Evolutionary conservation across 2,329 filamentous ascomycete genomes (phyloP).

Genomic region (Ascochyta fabae): DNA sequence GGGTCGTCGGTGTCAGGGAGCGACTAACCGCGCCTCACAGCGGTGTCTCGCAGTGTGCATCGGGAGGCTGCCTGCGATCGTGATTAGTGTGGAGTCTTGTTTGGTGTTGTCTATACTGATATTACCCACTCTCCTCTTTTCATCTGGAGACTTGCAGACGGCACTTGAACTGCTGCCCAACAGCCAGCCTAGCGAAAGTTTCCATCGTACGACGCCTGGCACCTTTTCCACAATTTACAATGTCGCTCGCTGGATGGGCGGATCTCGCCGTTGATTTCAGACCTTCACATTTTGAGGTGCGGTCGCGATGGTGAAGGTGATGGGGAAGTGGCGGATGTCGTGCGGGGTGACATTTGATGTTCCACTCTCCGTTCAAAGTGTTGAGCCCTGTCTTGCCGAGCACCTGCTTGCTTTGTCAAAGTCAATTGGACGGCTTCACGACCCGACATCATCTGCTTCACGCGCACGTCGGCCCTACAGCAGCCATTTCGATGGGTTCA

Average conservation of each 20-base stretch:
- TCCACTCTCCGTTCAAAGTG: neutral
- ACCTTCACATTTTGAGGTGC: neutral
- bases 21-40: constrained; percentile 16
- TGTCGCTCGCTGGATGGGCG: neutral
- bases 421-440: constrained; percentile 5
- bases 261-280: neutral
- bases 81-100: constrained; percentile 12
- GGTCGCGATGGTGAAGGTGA: constrained; percentile 1
- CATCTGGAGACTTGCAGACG: constrained; percentile 8
- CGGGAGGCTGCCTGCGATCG: constrained; percentile 18
- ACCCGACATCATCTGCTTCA: neutral
- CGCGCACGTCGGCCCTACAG: neutral
- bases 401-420: constrained; percentile 5
- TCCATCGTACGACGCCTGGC: constrained; percentile 5
- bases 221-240: neutral
- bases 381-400: constrained; percentile 14
- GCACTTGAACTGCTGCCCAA: constrained; percentile 7
- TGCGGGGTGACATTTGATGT: constrained; percentile 16
- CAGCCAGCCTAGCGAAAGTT: constrained; percentile 2
- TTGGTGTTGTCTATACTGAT: constrained; percentile 12
- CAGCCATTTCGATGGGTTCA: neutral
- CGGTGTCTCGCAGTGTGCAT: constrained; percentile 12
- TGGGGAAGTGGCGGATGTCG: constrained; percentile 8
- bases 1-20: constrained; percentile 10
- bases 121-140: constrained; percentile 17